Base-by-base conservation (phyloP, 805 yeast species). In the Lipomyces sp. region DNA sequence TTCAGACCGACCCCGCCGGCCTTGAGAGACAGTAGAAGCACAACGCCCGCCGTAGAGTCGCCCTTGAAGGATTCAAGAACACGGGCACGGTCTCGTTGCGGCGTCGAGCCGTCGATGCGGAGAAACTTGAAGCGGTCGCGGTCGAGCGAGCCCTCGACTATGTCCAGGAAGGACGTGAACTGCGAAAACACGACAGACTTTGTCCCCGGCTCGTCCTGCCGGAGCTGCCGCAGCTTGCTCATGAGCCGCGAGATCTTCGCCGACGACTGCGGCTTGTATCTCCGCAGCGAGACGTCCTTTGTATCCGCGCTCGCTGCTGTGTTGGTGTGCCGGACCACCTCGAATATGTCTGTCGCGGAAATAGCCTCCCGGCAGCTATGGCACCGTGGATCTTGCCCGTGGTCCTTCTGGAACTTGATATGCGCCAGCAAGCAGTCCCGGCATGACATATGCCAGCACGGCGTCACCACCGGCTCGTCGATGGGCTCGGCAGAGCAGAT, bases 1-100 rank as follows among this genome's bases (percentile, higher is more conserved):
- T 90, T 90, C 55, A 90, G 72, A 0, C 97, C 97, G 11, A 89
- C 96, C 6, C 97, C 97, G 22, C 97, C 97, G 0, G 96, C 95
- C 66, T 88, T 90, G 55, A 89, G 69, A 6, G 95, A 84, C 18
- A 90, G 65, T 21, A 90, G 69, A 10, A 90, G 65, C 1, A 90
- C 76, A 3, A 77, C 74, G 64, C 48, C 47, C 63, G 59, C 21
- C 69, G 64, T 26, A 64, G 63, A n/a, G 2, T 51, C 43, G 29
- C 6, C 29, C 24, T 69, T 70, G 63, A 91, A 90, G 18, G 75
- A 74, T 14, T 72, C 75, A 37, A 91, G 67, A 0, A 86, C 78
- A 18, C 67, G 69, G 23, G 81, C 78, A 35, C 98, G 74, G 51
- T 84, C 84, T 16, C 73, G 77, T 70, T 85, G 72, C 24, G 75